Evolutionary conservation across 805 yeast species (phyloP).

Genomic region (Metschnikowia koreensis): DNA sequence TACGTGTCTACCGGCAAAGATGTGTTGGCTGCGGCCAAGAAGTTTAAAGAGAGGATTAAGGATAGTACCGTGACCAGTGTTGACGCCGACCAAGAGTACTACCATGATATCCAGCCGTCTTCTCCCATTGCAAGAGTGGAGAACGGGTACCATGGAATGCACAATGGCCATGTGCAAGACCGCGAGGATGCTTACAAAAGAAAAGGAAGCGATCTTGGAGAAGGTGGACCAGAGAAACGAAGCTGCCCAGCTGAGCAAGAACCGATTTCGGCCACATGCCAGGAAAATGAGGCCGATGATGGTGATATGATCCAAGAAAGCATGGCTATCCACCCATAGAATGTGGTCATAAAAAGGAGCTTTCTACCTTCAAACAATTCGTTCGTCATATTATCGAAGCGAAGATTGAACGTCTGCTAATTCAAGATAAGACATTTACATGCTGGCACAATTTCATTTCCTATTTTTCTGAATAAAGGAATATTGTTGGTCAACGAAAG

Average conservation of each 20-base stretch:
- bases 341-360: too few relatives aligned
- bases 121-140: constrained; percentile 24
- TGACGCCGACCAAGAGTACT: constrained; percentile 17
- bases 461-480: too few relatives aligned
- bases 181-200: constrained; percentile 11
- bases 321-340: neutral
- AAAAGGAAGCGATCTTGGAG: constrained; percentile 18
- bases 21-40: constrained; percentile 8
- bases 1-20: constrained; percentile 29
- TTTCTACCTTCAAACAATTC: neutral
- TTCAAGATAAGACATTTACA: too few relatives aligned
- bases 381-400: too few relatives aligned
- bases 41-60: constrained; percentile 7
- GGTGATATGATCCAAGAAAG: neutral
- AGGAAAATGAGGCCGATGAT: neutral
- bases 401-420: too few relatives aligned
- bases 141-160: neutral
- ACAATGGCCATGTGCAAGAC: neutral
- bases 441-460: too few relatives aligned
- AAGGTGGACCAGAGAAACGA: constrained; percentile 1
- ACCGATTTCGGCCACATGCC: neutral
- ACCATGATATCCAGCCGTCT: constrained; percentile 17
- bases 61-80: constrained; percentile 19
- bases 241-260: constrained; percentile 1
- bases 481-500: too few relatives aligned